Conservation (phyloP, 345 rosid species). For the Schrenkiella parvula region DNA sequence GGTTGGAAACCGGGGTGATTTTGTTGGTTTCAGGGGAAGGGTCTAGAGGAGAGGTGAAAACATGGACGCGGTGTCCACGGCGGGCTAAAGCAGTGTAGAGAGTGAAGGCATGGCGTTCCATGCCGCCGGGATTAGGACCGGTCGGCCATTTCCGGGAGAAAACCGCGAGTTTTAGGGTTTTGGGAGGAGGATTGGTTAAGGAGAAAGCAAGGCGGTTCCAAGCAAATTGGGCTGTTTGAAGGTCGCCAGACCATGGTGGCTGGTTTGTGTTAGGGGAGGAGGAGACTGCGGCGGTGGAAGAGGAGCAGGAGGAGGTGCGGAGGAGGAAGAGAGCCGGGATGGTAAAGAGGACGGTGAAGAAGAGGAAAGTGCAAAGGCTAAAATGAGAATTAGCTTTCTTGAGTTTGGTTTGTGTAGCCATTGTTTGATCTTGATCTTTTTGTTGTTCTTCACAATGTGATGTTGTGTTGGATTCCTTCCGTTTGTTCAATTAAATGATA, state of each 20-base stretch:
- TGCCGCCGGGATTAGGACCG: constrained; percentile 72
- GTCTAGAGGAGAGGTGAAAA: constrained; percentile 75
- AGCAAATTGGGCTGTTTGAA: constrained; percentile 47
- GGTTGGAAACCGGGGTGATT: constrained; percentile 9
- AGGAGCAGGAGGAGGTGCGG: constrained; percentile 43
- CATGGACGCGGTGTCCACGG: constrained; percentile 77
- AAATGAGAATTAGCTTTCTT: constrained; percentile 41
- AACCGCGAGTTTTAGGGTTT: constrained; percentile 63
- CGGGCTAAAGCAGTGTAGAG: constrained; percentile 69
- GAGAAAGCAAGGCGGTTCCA: constrained; percentile 73
- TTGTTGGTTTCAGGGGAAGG: constrained; percentile 9
- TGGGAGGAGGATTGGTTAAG: constrained; percentile 26
- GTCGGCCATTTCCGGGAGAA: constrained; percentile 93
- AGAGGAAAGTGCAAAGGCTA: constrained; percentile 56
- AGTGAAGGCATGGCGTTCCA: constrained; percentile 95
- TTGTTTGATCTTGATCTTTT: neutral
- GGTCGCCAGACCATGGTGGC: constrained; percentile 71
- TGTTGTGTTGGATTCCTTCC: neutral
- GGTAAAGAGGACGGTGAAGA: constrained; percentile 80
- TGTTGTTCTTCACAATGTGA: constrained; percentile 10
- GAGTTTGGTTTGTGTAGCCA: constrained; percentile 62
- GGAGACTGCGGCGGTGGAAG: constrained; percentile 13
- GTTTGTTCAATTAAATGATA: constrained; percentile 12
- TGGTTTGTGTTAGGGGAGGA: neutral
- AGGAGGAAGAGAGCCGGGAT: constrained; percentile 80